Base-by-base conservation (phyloP, 2,329 filamentous ascomycete species). In the Geosmithia putterillii region DNA sequence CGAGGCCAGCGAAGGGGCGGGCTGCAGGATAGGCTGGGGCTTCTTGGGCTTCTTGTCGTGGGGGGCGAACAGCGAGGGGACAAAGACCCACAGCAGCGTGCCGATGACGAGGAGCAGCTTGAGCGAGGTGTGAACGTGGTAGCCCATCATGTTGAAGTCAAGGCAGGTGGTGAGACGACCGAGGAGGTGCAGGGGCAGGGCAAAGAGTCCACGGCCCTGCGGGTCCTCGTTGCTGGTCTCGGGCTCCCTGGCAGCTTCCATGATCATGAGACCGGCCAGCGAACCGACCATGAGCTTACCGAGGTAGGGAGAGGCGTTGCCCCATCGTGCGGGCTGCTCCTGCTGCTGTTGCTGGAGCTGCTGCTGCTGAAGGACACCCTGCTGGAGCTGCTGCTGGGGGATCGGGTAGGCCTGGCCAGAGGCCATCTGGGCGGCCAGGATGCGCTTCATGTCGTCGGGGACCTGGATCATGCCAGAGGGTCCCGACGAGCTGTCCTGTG, bases 211-310 rank as follows among this genome's bases (percentile, higher is more conserved):
- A 34, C 78, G 76, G 39, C 81, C 81, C 41, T 77, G 69, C 6
- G 79, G 70, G 1, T 71, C 71, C 42, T 84, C 79, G 40, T 71
- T 74, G 52, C 77, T 74, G 57, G 77, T 62, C 61, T 87, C 76
- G 51, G 80, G 66, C 57, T 83, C 75, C 32, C 73, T 71, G 44
- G 89, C 70, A 1, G 86, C 87, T 63, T 95, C 88, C 51, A 95
- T 65, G 28, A 95, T 74, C 89, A 96, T 95, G 17, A 96, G 69
- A 14, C 87, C 88, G 20, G 89, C 90, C 46, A 96, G 74, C 17
- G 89, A 90, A 37, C 90, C 90, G 5, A 95, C 80, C 86, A 95
- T 92, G 50, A 95, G 72, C 64, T 94, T 94, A 42, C 76, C 76
- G 45, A 76, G 72, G 47, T 79, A 81, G 1, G 73, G 73, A 12